Evolutionary conservation across 805 yeast species (phyloP).

Genomic region (Saccharomycopsis fodiens): DNA sequence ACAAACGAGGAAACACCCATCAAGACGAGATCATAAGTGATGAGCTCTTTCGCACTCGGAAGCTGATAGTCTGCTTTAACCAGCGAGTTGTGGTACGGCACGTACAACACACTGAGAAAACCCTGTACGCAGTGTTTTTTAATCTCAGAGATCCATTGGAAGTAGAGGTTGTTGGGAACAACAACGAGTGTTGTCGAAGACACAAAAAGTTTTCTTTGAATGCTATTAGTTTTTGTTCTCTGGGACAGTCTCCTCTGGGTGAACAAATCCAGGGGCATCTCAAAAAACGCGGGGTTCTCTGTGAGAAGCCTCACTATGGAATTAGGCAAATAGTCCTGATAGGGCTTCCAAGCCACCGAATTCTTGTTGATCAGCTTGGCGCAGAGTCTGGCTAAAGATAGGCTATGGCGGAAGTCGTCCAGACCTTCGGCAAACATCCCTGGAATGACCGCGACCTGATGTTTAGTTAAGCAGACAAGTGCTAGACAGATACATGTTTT

Average conservation of each 20-base stretch:
- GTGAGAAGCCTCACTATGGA: constrained; percentile 32
- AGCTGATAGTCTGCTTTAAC: constrained; percentile 13
- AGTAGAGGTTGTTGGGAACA: constrained; percentile 58
- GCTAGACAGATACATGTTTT: constrained; percentile 69
- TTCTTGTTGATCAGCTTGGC: constrained; percentile 34
- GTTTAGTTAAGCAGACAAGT: constrained; percentile 47
- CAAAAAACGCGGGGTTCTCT: constrained; percentile 39
- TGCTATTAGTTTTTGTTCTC: constrained; percentile 20
- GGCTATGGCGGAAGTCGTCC: not conserved
- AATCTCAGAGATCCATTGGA: constrained; percentile 58
- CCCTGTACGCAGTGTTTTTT: constrained; percentile 42
- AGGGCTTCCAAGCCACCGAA: constrained; percentile 54
- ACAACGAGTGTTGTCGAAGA: constrained; percentile 51
- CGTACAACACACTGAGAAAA: constrained; percentile 31
- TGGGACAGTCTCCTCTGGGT: constrained; percentile 22
- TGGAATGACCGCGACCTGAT: constrained; percentile 43
- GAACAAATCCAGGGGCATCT: constrained; percentile 14
- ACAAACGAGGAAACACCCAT: constrained; percentile 42
- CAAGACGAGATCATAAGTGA: constrained; percentile 45
- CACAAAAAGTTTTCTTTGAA: constrained; percentile 29
- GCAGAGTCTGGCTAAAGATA: constrained; percentile 33
- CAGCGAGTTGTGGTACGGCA: constrained; percentile 20
- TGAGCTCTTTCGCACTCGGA: constrained; percentile 31
- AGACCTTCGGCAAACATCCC: not conserved
- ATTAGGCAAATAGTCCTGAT: constrained; percentile 36